Evolutionary conservation across 2,329 filamentous ascomycete species (phyloP).

Genomic region (Huntiella omanensis): DNA sequence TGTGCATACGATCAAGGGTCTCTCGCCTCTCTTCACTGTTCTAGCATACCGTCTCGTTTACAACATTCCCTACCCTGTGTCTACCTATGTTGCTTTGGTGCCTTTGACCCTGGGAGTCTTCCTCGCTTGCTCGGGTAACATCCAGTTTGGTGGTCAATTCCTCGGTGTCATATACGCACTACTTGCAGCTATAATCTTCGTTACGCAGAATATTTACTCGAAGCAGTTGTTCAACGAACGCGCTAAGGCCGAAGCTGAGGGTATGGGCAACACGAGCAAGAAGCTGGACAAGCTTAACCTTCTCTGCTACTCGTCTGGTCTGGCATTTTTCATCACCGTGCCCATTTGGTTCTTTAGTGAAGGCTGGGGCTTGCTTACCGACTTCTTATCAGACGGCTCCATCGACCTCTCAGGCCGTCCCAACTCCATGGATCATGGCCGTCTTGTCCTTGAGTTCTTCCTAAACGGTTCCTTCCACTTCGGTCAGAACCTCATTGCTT

Average conservation of each 20-base stretch:
- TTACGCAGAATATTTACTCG: conserved; percentile 96
- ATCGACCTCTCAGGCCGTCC: conserved; percentile 41
- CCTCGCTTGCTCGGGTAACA: conserved; percentile 79
- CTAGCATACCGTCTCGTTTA: conserved; percentile 80
- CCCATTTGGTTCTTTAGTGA: conserved; percentile 92
- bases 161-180: conserved; percentile 82
- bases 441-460: conserved; percentile 64
- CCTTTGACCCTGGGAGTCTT: conserved; percentile 88
- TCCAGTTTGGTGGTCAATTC: conserved; percentile 61
- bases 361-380: conserved; percentile 55
- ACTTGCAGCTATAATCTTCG: conserved; percentile 80
- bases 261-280: conserved; percentile 36
- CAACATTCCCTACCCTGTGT: conserved; percentile 66
- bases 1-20: conserved; percentile 94
- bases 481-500: conserved; percentile 86
- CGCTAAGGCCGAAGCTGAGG: conserved; percentile 63
- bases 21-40: conserved; percentile 90
- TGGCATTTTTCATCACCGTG: conserved; percentile 72
- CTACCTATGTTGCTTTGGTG: conserved; percentile 78
- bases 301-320: conserved; percentile 85
- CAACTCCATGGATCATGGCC: conserved; percentile 57
- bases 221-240: conserved; percentile 96
- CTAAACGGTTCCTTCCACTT: conserved; percentile 98
- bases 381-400: conserved; percentile 65
- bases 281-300: conserved; percentile 96